Conservation (phyloP, 169 alveolate genomes). For the Cryptosporidium baileyi region DNA sequence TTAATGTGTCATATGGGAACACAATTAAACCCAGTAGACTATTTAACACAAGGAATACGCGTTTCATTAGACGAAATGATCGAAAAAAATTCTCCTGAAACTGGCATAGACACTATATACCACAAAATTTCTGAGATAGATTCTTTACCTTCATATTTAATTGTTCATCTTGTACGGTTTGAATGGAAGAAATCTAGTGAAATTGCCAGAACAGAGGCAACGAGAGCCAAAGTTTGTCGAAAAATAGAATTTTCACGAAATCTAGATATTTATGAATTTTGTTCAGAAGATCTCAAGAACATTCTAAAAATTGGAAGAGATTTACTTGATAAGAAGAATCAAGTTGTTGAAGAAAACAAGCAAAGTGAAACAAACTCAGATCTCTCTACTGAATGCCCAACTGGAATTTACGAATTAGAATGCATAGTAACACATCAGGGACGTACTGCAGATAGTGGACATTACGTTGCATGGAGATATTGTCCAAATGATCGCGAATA, state of each 20-base stretch:
- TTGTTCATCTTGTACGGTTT: conserved; percentile 94
- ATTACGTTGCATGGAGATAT: conserved; percentile 93
- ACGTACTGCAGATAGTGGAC: conserved; percentile 96
- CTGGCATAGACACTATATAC: conserved; percentile 84
- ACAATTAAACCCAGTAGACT: conserved; percentile 85
- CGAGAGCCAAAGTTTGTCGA: conserved; percentile 93
- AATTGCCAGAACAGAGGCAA: conserved; percentile 89
- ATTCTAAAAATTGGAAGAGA: conserved; percentile 82
- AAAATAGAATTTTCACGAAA: conserved; percentile 91
- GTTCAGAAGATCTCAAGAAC: conserved; percentile 87
- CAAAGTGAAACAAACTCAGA: conserved; percentile 61
- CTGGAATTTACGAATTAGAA: conserved; percentile 92
- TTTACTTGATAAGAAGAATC: conserved; percentile 78
- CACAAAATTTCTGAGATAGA: conserved; percentile 84
- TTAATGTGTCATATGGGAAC: conserved; percentile 88
- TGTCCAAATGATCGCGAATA: conserved; percentile 40
- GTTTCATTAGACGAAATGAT: conserved; percentile 87
- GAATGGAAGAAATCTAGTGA: conserved; percentile 91
- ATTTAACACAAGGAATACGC: conserved; percentile 89
- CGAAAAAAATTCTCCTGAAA: conserved; percentile 81
- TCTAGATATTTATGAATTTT: conserved; percentile 89
- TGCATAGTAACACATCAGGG: conserved; percentile 97
- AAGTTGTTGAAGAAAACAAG: conserved; percentile 14
- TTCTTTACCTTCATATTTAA: conserved; percentile 90
- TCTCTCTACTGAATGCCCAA: conserved; percentile 74